Evolutionary conservation across 2,329 filamentous ascomycete species (phyloP).

Genomic region (Akanthomyces uredinophilus): DNA sequence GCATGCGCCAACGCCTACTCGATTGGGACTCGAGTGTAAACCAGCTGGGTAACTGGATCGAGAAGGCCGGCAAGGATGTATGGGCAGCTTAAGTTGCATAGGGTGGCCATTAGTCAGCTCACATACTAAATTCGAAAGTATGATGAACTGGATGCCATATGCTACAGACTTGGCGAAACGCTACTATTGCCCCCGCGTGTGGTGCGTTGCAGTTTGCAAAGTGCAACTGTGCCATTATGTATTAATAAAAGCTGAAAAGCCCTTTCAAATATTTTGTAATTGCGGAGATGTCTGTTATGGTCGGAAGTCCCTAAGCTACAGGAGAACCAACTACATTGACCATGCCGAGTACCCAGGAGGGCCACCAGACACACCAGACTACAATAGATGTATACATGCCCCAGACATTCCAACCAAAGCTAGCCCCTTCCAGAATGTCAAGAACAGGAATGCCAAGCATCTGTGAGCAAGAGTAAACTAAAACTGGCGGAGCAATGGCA

Average conservation of each 20-base stretch:
- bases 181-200: not conserved
- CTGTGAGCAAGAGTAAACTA: slow-evolving; percentile 44
- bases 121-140: not conserved
- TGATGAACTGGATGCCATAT: not conserved
- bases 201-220: not conserved
- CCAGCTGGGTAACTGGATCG: slow-evolving; percentile 94
- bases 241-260: not conserved
- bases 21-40: slow-evolving; percentile 98
- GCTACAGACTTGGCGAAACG: not conserved
- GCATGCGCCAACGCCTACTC: slow-evolving; percentile 79
- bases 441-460: slow-evolving; percentile 39
- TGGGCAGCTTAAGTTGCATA: slow-evolving; percentile 66
- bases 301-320: not conserved
- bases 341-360: slow-evolving; percentile 71
- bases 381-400: slow-evolving; percentile 85
- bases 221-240: slow-evolving; percentile 1
- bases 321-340: slow-evolving; percentile 45
- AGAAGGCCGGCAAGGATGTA: slow-evolving; percentile 87
- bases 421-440: slow-evolving; percentile 63
- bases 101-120: not conserved
- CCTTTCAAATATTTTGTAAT: not conserved
- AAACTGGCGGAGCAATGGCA: slow-evolving; percentile 56
- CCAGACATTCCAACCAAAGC: slow-evolving; percentile 85
- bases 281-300: not conserved
- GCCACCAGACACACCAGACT: slow-evolving; percentile 95